Percentiles rank a stretch among this genome's conserved stretches.
Conservation (phyloP, 345 rosid species). For the Eucalyptus rudis region DNA sequence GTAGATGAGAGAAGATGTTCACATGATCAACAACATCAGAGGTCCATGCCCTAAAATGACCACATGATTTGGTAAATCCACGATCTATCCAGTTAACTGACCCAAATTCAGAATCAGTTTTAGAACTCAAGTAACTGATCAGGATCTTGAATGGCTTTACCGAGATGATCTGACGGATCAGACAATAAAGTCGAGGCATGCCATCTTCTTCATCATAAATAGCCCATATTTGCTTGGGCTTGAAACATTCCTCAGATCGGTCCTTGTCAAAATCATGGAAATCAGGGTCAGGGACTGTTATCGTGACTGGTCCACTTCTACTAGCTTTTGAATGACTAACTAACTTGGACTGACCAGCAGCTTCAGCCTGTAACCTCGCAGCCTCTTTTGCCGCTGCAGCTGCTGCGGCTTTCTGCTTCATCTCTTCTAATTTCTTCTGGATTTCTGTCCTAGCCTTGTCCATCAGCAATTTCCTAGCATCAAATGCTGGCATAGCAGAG, state of each 20-base stretch:
- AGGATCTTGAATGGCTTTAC: constrained; percentile 76
- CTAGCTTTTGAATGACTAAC: constrained; percentile 15
- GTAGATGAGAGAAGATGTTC: constrained; percentile 85
- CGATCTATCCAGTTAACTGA: constrained; percentile 71
- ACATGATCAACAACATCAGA: constrained; percentile 82
- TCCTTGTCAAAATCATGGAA: constrained; percentile 93
- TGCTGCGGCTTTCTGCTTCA: constrained; percentile 41
- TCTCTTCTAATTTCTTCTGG: constrained; percentile 44
- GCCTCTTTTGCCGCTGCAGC: constrained; percentile 23
- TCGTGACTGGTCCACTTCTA: constrained; percentile 35
- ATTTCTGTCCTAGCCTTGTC: constrained; percentile 68
- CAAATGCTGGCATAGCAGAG: constrained; percentile 53
- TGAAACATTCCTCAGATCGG: constrained; percentile 85
- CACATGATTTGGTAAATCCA: constrained; percentile 94
- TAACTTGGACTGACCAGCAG: constrained; percentile 13
- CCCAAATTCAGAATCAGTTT: constrained; percentile 83
- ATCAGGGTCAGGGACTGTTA: constrained; percentile 87
- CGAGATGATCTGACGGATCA: constrained; percentile 74
- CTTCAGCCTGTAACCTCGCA: constrained; percentile 18
- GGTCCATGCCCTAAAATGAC: constrained; percentile 82
- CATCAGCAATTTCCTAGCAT: constrained; percentile 70
- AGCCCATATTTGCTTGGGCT: constrained; percentile 96
- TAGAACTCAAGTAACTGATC: constrained; percentile 84
- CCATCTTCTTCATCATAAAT: constrained; percentile 95
- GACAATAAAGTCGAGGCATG: constrained; percentile 93